Conservation (phyloP, 2,329 filamentous ascomycete species). For the Xylaria digitata region DNA sequence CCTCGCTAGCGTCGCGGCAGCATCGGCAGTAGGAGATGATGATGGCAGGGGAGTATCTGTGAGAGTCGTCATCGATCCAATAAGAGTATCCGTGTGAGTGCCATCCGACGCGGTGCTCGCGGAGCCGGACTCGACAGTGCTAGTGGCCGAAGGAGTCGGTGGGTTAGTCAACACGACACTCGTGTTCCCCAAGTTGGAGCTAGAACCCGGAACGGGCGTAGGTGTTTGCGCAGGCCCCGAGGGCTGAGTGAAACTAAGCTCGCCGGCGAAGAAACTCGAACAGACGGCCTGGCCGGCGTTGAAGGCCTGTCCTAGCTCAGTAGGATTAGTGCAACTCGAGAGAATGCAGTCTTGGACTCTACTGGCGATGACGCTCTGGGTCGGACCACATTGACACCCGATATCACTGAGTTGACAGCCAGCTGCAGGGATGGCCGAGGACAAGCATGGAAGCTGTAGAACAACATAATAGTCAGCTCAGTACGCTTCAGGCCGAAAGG, state of each 20-base stretch:
- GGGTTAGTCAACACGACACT: constrained; percentile 17
- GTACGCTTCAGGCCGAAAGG: not conserved
- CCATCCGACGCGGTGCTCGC: constrained; percentile 20
- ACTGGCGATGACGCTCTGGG: constrained; percentile 48
- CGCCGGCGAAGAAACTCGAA: constrained; percentile 45
- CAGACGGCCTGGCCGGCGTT: constrained; percentile 49
- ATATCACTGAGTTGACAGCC: constrained; percentile 60
- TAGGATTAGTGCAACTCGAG: constrained; percentile 46
- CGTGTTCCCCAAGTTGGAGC: constrained; percentile 9
- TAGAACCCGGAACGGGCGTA: constrained; percentile 2
- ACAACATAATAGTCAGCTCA: constrained; percentile 1
- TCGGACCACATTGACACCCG: constrained; percentile 62
- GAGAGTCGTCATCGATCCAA: constrained; percentile 4
- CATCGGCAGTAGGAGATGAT: constrained; percentile 17
- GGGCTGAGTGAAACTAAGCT: constrained; percentile 35
- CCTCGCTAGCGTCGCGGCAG: constrained; percentile 34
- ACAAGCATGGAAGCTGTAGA: constrained; percentile 59
- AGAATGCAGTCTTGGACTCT: constrained; percentile 33
- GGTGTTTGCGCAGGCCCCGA: constrained; percentile 15
- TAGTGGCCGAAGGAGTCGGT: constrained; percentile 28
- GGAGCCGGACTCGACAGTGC: constrained; percentile 17
- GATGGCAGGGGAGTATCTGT: constrained; percentile 2
- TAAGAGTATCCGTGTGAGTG: constrained; percentile 30
- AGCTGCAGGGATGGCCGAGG: constrained; percentile 57
- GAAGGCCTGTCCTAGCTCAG: constrained; percentile 47